Percentiles rank a stretch among this genome's conserved stretches.
Conservation (phyloP, 371 early-diverging fungal species). For the Rhizopus stolonifer region DNA sequence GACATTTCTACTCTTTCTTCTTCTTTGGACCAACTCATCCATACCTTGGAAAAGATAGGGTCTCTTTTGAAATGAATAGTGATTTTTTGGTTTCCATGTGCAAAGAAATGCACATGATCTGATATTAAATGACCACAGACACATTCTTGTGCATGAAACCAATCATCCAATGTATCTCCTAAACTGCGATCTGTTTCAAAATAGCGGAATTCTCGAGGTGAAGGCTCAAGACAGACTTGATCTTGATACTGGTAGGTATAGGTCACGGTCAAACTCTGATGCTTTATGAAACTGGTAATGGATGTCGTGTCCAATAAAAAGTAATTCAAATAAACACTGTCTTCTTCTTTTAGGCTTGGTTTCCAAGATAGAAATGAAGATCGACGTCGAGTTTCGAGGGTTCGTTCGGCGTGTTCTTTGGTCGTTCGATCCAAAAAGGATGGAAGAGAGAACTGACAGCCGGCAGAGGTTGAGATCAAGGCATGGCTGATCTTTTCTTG, state of each 20-base stretch:
- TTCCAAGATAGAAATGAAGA: slow-evolving; percentile 11
- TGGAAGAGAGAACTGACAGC: slow-evolving; percentile 57
- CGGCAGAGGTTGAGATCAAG: slow-evolving; percentile 60
- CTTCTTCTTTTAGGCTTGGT: neutral
- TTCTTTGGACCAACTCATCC: too few species aligned
- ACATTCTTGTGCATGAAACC: too few species aligned
- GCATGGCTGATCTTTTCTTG: slow-evolving; percentile 51
- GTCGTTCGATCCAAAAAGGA: slow-evolving; percentile 51
- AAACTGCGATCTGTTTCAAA: too few species aligned
- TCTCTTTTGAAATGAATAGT: too few species aligned
- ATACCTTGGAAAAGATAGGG: too few species aligned
- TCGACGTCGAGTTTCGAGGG: slow-evolving; percentile 5
- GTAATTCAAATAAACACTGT: slow-evolving; percentile 41
- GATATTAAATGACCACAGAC: too few species aligned
- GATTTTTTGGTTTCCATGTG: too few species aligned
- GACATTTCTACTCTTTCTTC: too few species aligned
- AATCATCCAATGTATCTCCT: too few species aligned
- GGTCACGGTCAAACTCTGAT: slow-evolving; percentile 58
- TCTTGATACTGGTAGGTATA: slow-evolving; percentile 54
- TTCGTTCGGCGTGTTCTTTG: slow-evolving; percentile 25
- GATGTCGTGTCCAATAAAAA: slow-evolving; percentile 59
- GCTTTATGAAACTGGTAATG: slow-evolving; percentile 51
- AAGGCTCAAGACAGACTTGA: slow-evolving; percentile 57
- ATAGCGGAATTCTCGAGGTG: slow-evolving; percentile 52
- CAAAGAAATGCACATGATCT: too few species aligned